phyloP scores from a whole-genome alignment of 306 rosid species.

The Citrullus amarus region DNA sequence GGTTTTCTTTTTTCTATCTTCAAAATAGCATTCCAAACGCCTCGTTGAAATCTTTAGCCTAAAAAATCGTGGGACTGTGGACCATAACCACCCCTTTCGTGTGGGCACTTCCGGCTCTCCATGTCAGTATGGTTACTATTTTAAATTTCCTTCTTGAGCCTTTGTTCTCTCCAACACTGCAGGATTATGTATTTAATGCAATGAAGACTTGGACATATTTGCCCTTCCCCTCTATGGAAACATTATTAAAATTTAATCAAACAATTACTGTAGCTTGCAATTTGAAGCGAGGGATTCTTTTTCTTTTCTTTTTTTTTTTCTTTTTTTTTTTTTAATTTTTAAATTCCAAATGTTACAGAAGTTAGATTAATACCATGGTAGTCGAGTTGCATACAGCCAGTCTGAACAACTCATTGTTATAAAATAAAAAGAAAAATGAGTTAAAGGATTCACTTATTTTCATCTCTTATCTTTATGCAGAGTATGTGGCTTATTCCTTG shows the following conservation, averaged over 20 bases:
- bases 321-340: background rate
- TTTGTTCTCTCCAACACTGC: background rate
- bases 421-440: background rate
- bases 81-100: background rate
- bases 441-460: constrained; percentile 8
- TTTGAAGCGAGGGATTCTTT: background rate
- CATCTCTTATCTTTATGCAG: constrained; percentile 34
- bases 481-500: constrained; percentile 50
- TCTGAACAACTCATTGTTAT: background rate
- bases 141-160: background rate
- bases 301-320: background rate
- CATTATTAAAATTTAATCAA: background rate
- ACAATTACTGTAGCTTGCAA: background rate
- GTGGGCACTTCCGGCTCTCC: background rate
- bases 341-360: background rate
- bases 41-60: background rate
- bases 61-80: background rate
- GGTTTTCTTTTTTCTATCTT: background rate
- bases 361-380: background rate
- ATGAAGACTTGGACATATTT: background rate
- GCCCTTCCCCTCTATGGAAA: background rate
- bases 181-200: background rate
- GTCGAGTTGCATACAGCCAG: background rate
- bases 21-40: background rate
- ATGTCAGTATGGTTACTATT: background rate